Conservation (phyloP, 2,329 filamentous ascomycete genomes). For the Metarhizium sp. region DNA sequence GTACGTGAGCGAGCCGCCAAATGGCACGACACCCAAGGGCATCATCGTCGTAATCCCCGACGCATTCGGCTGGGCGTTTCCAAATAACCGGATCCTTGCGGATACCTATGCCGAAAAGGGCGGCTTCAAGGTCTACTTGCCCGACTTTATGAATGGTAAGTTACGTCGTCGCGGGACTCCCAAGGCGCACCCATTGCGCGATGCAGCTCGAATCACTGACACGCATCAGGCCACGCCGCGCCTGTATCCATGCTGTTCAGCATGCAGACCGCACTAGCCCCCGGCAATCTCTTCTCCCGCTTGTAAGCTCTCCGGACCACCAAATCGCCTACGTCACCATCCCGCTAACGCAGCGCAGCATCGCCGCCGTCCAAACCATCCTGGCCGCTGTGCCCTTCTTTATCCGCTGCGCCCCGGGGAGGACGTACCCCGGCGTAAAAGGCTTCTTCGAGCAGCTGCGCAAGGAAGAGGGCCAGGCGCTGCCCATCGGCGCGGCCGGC, state of each 20-base stretch:
- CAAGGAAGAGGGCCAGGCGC: slow-evolving; percentile 17
- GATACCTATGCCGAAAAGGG: slow-evolving; percentile 44
- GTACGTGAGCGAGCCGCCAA: slow-evolving; percentile 32
- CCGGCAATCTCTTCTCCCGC: slow-evolving; percentile 16
- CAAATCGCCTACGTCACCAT: neutral
- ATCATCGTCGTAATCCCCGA: slow-evolving; percentile 46
- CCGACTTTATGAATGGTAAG: slow-evolving; percentile 42
- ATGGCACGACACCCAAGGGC: slow-evolving; percentile 25
- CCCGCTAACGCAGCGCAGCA: slow-evolving; percentile 9
- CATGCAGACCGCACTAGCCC: slow-evolving; percentile 15
- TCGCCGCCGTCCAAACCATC: slow-evolving; percentile 16
- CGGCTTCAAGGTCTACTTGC: slow-evolving; percentile 40
- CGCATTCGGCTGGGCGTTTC: slow-evolving; percentile 44
- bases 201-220: neutral
- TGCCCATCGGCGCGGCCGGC: slow-evolving; percentile 41
- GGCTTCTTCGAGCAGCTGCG: slow-evolving; percentile 28
- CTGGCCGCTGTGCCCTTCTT: slow-evolving; percentile 22
- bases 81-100: slow-evolving; percentile 42
- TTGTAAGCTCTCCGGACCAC: slow-evolving; percentile 11
- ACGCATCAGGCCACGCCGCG: slow-evolving; percentile 17
- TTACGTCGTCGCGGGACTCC: too few species aligned
- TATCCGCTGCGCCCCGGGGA: slow-evolving; percentile 18
- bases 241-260: slow-evolving; percentile 20
- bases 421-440: slow-evolving; percentile 23
- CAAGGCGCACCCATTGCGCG: too few species aligned